Conservation (phyloP, 108 stramenopile species). For the Skeletonema potamos region DNA sequence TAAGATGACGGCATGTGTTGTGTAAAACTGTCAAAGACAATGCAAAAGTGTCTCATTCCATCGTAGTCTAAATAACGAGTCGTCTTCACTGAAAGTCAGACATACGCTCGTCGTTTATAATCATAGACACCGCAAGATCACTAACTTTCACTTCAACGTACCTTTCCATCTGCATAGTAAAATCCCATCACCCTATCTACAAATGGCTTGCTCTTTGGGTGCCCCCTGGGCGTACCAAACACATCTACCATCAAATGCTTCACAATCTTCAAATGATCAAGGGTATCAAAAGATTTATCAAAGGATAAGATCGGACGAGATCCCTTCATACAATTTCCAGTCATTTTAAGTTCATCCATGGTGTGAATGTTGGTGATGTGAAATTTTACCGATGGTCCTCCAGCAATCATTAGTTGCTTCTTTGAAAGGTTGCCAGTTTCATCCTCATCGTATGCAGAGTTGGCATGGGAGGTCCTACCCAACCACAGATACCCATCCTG, state of each 20-base stretch:
- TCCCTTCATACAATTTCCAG: constrained; percentile 96
- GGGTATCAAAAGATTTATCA: constrained; percentile 78
- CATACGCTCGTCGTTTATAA: constrained; percentile 93
- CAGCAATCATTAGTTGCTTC: constrained; percentile 44
- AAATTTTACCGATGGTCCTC: constrained; percentile 94
- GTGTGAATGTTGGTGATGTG: constrained; percentile 98
- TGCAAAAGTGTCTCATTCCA: constrained; percentile 79
- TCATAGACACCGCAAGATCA: constrained; percentile 57
- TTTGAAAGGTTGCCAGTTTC: constrained; percentile 1
- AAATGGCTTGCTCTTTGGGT: constrained; percentile 99
- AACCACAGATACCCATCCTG: constrained; percentile 97
- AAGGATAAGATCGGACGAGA: constrained; percentile 96
- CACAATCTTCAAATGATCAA: constrained; percentile 75
- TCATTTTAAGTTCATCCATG: constrained; percentile 98
- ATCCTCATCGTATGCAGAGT: constrained; percentile 4
- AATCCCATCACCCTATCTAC: constrained; percentile 97
- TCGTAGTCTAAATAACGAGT: constrained; percentile 77
- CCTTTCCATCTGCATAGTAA: constrained; percentile 93
- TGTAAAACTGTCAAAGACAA: neutral
- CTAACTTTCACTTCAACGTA: constrained; percentile 35
- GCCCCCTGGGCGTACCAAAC: constrained; percentile 96
- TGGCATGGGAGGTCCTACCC: constrained; percentile 60
- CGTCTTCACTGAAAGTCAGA: constrained; percentile 85
- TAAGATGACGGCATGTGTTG: neutral
- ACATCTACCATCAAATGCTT: constrained; percentile 95